Conservation (phyloP, 1,139 yeast species). For the Insectozyma bohioensis region DNA sequence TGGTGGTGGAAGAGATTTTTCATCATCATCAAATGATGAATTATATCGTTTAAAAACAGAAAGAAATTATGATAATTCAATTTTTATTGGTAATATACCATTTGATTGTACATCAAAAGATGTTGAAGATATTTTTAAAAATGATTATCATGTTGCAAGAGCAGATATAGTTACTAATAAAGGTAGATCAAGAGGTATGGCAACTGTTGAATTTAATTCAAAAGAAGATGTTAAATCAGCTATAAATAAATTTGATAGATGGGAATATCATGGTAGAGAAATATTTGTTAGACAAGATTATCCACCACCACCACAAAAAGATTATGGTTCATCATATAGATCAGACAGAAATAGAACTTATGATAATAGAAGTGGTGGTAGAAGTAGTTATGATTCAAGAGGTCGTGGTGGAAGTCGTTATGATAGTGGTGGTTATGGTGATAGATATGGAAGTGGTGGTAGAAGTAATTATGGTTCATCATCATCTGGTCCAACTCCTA, state of each 20-base stretch:
- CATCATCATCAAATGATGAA: conserved; percentile 20
- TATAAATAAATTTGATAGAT: conserved; percentile 67
- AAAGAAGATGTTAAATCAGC: conserved; percentile 74
- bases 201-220: conserved; percentile 81
- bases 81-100: conserved; percentile 75
- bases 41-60: conserved; percentile 44
- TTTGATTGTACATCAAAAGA: conserved; percentile 61
- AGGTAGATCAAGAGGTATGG: conserved; percentile 90
- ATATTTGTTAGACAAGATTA: conserved; percentile 89
- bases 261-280: conserved; percentile 70
- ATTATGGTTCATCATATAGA: conserved; percentile 9
- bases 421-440: conserved; percentile 4
- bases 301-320: conserved; percentile 65
- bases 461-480: conserved; percentile 13
- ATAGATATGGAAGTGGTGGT: conserved; percentile 9
- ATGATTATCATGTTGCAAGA: conserved; percentile 71
- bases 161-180: conserved; percentile 86
- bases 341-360: conserved; percentile 14
- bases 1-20: conserved; percentile 14
- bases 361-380: conserved; percentile 14
- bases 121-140: conserved; percentile 56
- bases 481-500: conserved; percentile 16
- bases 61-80: conserved; percentile 67
- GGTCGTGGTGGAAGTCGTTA: conserved; percentile 3
- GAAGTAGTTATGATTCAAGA: conserved; percentile 10